These are phyloP conservation scores for Colletotrichum sp. DNA, from an alignment of 2,329 filamentous ascomycete genomes.

Conservation along the genomic window DNA sequence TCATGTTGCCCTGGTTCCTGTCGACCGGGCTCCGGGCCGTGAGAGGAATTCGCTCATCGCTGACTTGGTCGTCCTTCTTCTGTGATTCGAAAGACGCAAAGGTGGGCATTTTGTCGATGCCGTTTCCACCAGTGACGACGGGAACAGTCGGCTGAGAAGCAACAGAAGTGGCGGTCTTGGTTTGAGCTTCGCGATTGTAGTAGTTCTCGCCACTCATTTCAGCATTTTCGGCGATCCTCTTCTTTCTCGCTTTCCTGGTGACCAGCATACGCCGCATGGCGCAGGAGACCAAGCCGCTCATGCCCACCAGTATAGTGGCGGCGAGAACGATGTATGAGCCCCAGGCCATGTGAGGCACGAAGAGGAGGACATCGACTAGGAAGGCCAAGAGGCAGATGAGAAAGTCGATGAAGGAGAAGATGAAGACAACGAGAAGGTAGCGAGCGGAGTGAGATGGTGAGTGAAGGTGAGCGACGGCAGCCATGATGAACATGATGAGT, in stretches of 20 bases:
- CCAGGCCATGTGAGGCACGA: constrained; percentile 93
- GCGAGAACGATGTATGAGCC: constrained; percentile 92
- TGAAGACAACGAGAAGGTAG: constrained; percentile 84
- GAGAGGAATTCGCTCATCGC: constrained; percentile 74
- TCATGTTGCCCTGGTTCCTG: constrained; percentile 52
- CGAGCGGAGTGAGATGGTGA: constrained; percentile 86
- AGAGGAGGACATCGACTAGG: constrained; percentile 90
- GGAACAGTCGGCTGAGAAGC: constrained; percentile 64
- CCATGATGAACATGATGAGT: constrained; percentile 82
- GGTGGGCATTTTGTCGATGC: constrained; percentile 53
- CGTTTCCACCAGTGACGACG: constrained; percentile 60
- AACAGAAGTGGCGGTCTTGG: constrained; percentile 48
- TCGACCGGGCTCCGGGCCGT: constrained; percentile 69
- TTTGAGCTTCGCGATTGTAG: constrained; percentile 73
- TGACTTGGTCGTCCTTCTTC: constrained; percentile 63
- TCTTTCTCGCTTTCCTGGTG: constrained; percentile 90
- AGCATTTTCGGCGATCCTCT: constrained; percentile 88
- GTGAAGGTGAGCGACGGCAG: constrained; percentile 84
- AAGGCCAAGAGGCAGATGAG: constrained; percentile 86
- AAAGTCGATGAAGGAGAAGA: constrained; percentile 85
- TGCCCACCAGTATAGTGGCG: constrained; percentile 83
- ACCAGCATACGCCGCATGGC: constrained; percentile 94
- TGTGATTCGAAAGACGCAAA: constrained; percentile 74
- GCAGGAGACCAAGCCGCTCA: constrained; percentile 85
- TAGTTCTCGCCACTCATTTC: constrained; percentile 97